Evolutionary conservation across 164 flowering plant species (phyloP).

Genomic region (Vitis rotundifolia): DNA sequence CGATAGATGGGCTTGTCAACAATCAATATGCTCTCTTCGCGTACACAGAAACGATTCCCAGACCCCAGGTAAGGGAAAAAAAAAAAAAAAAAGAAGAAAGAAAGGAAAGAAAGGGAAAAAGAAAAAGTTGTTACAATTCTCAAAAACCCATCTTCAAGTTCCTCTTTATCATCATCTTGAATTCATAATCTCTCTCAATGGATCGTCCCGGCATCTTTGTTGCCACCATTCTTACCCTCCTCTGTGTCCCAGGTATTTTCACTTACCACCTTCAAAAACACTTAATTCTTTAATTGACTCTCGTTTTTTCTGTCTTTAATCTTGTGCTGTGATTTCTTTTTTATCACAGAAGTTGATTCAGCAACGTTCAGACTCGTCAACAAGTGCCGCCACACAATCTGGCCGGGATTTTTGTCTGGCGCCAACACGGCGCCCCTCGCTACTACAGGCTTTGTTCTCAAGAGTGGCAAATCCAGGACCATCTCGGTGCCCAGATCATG

Average conservation of each 20-base stretch:
- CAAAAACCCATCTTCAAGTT: background rate
- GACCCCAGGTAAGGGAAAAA: too few relatives aligned
- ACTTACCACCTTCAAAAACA: background rate
- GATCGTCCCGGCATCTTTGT: slow-evolving; percentile 14
- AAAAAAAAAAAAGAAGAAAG: too few relatives aligned
- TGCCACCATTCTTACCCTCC: slow-evolving; percentile 4
- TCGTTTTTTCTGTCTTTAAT: too few relatives aligned
- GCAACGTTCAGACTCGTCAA: slow-evolving; percentile 50
- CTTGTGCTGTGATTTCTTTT: too few relatives aligned
- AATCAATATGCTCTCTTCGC: too few relatives aligned
- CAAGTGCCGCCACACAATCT: slow-evolving; percentile 52
- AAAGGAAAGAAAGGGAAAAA: too few relatives aligned
- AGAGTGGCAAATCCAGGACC: slow-evolving; percentile 42
- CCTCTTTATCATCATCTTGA: background rate
- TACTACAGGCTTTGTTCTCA: slow-evolving; percentile 58
- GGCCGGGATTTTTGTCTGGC: slow-evolving; percentile 71
- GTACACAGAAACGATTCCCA: too few relatives aligned
- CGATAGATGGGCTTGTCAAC: too few relatives aligned
- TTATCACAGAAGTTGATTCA: slow-evolving; percentile 20
- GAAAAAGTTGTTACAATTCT: too few relatives aligned
- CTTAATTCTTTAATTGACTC: background rate
- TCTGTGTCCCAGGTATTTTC: slow-evolving; percentile 21
- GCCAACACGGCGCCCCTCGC: slow-evolving; percentile 41
- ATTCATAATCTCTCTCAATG: slow-evolving; percentile 8
- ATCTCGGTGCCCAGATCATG: slow-evolving; percentile 43